Conservation (phyloP, 1,284 basidiomycete species). For the Hemileia vastatrix region DNA sequence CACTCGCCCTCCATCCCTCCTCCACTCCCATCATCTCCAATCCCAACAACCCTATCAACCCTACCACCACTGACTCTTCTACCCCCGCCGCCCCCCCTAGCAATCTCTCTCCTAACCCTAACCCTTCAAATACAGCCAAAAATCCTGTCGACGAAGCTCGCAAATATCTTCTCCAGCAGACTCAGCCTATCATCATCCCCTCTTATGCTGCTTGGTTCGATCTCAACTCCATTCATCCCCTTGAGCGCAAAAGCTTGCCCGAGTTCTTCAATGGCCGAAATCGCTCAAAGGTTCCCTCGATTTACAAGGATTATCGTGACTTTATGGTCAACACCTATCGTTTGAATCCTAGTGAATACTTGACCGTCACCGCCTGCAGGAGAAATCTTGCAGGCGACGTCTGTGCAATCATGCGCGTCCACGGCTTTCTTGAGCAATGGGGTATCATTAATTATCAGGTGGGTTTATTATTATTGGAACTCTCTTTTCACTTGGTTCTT, state of each 20-base stretch:
- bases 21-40: too few species aligned
- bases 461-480: constrained; percentile 30
- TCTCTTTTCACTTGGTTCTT: not conserved
- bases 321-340: constrained; percentile 99
- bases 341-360: constrained; percentile 84
- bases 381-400: constrained; percentile 96
- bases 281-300: constrained; percentile 85
- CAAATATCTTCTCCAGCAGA: constrained; percentile 91
- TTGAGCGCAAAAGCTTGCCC: constrained; percentile 84
- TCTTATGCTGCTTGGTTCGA: constrained; percentile 98
- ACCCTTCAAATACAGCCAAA: too few species aligned
- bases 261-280: constrained; percentile 98
- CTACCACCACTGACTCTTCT: too few species aligned
- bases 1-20: too few species aligned
- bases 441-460: constrained; percentile 98
- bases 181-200: constrained; percentile 83
- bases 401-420: constrained; percentile 96
- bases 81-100: too few species aligned
- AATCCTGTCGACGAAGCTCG: constrained; percentile 70
- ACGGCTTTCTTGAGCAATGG: constrained; percentile 98
- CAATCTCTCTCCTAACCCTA: too few species aligned
- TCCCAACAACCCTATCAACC: too few species aligned
- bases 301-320: constrained; percentile 99
- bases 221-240: constrained; percentile 81
- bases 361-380: constrained; percentile 93